Percentiles rank a stretch among this genome's conserved stretches.
These are phyloP conservation scores for Jatropha multifida DNA, from an alignment of 441 rosid species.

Conservation along the genomic window DNA sequence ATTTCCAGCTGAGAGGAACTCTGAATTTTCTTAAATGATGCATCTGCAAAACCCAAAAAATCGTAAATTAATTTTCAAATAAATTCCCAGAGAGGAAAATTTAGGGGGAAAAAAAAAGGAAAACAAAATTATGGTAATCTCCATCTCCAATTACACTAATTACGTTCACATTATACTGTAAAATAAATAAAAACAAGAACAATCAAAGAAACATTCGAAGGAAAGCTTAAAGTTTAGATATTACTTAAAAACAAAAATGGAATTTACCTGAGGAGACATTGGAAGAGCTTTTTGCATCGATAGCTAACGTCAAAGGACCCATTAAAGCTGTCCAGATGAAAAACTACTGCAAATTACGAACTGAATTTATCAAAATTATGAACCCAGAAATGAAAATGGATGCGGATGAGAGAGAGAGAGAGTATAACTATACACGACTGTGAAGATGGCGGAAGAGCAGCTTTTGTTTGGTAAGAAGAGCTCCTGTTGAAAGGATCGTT, in stretches of 20 bases:
- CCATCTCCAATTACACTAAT: not conserved
- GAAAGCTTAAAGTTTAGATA: not conserved
- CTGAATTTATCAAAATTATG: not conserved
- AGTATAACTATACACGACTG: not conserved
- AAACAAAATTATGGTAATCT: not conserved
- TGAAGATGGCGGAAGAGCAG: not conserved
- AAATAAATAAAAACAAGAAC: not conserved
- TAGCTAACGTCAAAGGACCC: constrained; percentile 28
- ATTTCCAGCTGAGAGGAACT: constrained; percentile 41
- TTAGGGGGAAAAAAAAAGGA: not conserved
- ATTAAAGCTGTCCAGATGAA: not conserved
- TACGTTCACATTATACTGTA: not conserved
- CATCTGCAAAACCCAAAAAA: constrained; percentile 46
- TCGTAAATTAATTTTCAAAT: not conserved
- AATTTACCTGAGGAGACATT: constrained; percentile 16
- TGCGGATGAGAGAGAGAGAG: not conserved
- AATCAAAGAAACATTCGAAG: not conserved
- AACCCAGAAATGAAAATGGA: not conserved
- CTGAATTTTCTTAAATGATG: constrained; percentile 37
- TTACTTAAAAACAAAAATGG: not conserved
- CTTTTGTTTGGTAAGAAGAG: too few species aligned
- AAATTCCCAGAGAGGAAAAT: not conserved
- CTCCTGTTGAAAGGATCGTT: too few species aligned
- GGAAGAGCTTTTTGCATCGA: constrained; percentile 26
- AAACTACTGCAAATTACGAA: not conserved